Evolutionary conservation across 192 early-diverging fungal genomes (phyloP).

Genomic region (Coemansia sp.): DNA sequence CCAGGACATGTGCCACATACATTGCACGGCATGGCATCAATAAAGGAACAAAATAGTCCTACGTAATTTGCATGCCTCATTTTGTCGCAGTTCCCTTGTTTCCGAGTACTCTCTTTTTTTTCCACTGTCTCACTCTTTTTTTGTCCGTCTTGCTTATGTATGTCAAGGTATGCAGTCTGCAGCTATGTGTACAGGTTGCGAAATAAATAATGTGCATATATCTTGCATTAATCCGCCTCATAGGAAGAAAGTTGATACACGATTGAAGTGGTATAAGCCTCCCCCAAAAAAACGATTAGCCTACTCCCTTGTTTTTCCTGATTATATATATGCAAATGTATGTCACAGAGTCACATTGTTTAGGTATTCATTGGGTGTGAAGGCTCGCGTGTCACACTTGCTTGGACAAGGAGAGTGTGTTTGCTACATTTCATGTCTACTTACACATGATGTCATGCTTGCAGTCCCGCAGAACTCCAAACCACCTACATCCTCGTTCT

Average conservation of each 20-base stretch:
- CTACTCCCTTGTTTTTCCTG: background rate
- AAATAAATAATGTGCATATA: background rate
- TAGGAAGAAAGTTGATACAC: slow-evolving; percentile 1
- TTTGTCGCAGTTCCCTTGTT: background rate
- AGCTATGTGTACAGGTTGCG: background rate
- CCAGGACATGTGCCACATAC: slow-evolving; percentile 5
- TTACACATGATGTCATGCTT: background rate
- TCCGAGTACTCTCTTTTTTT: slow-evolving; percentile 13
- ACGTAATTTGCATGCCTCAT: background rate
- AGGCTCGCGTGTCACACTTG: background rate
- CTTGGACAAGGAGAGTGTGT: background rate
- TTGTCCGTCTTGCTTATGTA: background rate
- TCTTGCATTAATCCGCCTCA: background rate
- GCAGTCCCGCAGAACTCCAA: slow-evolving; percentile 1
- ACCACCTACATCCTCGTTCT: background rate
- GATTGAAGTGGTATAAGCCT: background rate
- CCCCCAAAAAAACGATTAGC: background rate
- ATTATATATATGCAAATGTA: background rate
- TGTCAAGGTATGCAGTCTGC: background rate
- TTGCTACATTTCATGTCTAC: background rate
- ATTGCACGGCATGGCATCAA: slow-evolving; percentile 6
- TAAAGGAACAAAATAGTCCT: slow-evolving; percentile 6
- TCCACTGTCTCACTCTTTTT: background rate
- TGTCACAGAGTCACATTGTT: background rate
- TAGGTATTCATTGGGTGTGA: background rate